phyloP scores from a whole-genome alignment of 192 early-diverging fungal species.

The Linnemannia zychae region DNA sequence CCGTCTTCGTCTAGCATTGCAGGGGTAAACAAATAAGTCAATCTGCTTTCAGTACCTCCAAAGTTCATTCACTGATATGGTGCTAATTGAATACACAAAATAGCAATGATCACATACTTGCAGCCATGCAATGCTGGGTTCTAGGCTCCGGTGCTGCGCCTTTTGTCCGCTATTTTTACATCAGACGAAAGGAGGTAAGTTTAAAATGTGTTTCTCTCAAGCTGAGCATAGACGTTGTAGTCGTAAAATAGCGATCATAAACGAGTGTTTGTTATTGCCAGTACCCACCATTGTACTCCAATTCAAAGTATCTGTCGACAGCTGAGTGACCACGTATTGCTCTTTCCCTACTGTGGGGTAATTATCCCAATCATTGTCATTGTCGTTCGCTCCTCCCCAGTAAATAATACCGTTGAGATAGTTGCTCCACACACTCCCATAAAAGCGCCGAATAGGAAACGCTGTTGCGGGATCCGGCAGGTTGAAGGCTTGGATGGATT shows the following conservation, averaged over 20 bases:
- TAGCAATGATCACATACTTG: neutral
- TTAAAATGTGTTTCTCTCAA: neutral
- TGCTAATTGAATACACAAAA: neutral
- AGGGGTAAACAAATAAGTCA: neutral
- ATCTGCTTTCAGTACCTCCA: neutral
- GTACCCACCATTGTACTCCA: constrained; percentile 5
- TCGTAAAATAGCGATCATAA: neutral
- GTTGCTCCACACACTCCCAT: neutral
- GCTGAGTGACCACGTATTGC: too few relatives aligned
- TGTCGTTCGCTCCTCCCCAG: neutral
- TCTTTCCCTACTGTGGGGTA: too few relatives aligned
- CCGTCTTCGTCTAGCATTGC: neutral
- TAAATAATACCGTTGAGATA: neutral
- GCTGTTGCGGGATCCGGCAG: neutral
- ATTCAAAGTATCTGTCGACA: neutral
- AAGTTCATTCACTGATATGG: neutral
- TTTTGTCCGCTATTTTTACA: neutral
- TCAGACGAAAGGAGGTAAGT: neutral
- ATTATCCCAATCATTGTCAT: neutral
- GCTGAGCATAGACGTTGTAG: too few relatives aligned
- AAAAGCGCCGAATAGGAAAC: neutral
- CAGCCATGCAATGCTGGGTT: neutral
- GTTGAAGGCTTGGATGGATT: neutral
- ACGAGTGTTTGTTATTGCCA: too few relatives aligned
- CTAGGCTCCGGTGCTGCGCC: neutral